A percentile compares a stretch with the other conserved stretches of the same genome.
Evolutionary conservation across 208 protist genomes (phyloP).

Genomic region (Crithidia brevicula): DNA sequence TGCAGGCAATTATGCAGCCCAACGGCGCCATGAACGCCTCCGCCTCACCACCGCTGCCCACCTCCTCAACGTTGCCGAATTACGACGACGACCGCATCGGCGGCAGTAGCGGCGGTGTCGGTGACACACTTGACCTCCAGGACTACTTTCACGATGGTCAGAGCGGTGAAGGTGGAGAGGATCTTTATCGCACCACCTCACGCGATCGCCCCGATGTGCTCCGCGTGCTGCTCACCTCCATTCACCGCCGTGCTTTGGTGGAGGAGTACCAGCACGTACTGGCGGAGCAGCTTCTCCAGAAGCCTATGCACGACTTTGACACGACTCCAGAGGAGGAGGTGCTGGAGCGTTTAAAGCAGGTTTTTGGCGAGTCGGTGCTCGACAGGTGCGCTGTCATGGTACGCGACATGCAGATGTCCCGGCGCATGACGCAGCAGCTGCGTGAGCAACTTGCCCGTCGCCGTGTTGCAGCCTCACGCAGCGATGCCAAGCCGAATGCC

Average conservation of each 20-base stretch:
- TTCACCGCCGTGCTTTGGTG: constrained; percentile 63
- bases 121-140: constrained; percentile 4
- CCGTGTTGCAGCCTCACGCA: neutral
- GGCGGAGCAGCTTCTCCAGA: constrained; percentile 69
- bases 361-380: constrained; percentile 78
- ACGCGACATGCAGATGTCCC: constrained; percentile 81
- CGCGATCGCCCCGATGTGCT: constrained; percentile 71
- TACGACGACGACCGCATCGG: neutral
- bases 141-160: neutral
- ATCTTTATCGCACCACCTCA: constrained; percentile 16
- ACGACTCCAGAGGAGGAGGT: constrained; percentile 84
- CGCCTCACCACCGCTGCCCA: constrained; percentile 16
- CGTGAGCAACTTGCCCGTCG: constrained; percentile 30
- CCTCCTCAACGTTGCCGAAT: neutral
- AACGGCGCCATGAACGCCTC: constrained; percentile 41
- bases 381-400: constrained; percentile 84
- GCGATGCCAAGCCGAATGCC: neutral
- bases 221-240: constrained; percentile 78
- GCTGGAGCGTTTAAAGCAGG: constrained; percentile 85
- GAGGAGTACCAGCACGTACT: constrained; percentile 81
- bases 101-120: constrained; percentile 14
- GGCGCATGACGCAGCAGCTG: constrained; percentile 70
- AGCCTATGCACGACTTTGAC: constrained; percentile 80
- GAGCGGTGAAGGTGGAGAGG: neutral
- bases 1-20: constrained; percentile 79